phyloP scores from a whole-genome alignment of 805 yeast genomes.

The Danielozyma ontarioensis region DNA sequence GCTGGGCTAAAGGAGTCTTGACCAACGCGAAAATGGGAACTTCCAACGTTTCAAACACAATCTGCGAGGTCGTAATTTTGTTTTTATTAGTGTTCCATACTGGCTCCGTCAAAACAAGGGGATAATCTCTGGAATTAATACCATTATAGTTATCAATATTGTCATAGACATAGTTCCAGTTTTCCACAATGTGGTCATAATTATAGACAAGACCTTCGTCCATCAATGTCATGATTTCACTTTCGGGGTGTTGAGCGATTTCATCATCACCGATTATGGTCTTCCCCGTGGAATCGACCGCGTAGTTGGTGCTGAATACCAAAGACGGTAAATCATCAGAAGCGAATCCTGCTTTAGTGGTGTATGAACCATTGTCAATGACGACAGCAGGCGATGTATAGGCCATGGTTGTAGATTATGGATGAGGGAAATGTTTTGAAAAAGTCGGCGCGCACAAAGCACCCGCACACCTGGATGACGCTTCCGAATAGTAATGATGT shows the following conservation, averaged over 20 bases:
- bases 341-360: conserved; percentile 68
- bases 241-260: conserved; percentile 38
- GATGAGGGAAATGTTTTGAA: too few species aligned
- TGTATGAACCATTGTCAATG: conserved; percentile 61
- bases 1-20: conserved; percentile 71
- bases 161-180: conserved; percentile 64
- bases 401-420: conserved; percentile 20
- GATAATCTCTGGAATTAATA: conserved; percentile 54
- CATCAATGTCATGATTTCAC: conserved; percentile 53
- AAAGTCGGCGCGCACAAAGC: too few species aligned
- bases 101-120: conserved; percentile 61
- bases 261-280: conserved; percentile 43
- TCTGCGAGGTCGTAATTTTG: conserved; percentile 53
- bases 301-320: conserved; percentile 53
- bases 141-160: conserved; percentile 36
- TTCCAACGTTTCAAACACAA: conserved; percentile 68
- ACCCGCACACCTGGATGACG: too few species aligned
- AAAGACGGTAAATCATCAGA: conserved; percentile 58
- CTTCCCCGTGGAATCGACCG: conserved; percentile 25
- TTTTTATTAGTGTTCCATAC: conserved; percentile 64
- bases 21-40: conserved; percentile 76
- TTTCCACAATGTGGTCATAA: conserved; percentile 62
- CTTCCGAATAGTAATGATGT: too few species aligned
- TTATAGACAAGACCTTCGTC: conserved; percentile 65
- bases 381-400: conserved; percentile 54